These are phyloP conservation scores for Zygnema circumcarinatum DNA, from an alignment of 139 green algal genomes.

Conservation along the genomic window DNA sequence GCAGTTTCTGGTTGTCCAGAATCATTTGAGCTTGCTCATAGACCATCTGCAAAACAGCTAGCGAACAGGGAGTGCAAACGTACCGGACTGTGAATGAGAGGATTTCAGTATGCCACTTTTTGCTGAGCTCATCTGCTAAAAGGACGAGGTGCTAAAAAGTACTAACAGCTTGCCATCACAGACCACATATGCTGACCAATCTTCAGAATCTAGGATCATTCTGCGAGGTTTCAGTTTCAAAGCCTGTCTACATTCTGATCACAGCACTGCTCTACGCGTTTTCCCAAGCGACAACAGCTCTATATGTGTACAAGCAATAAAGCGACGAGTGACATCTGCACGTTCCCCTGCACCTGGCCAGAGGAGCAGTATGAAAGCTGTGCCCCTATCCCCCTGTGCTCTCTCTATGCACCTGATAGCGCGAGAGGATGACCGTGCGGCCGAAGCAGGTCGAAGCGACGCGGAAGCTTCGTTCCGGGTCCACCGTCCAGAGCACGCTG, in stretches of 20 bases:
- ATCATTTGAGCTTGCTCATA: constrained; percentile 79
- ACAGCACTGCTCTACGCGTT: too few species aligned
- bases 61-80: not conserved
- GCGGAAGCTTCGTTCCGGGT: constrained; percentile 47
- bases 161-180: not conserved
- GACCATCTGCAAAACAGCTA: constrained; percentile 17
- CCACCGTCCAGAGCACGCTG: constrained; percentile 90
- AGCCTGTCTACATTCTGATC: too few species aligned
- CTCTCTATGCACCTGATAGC: constrained; percentile 72
- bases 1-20: constrained; percentile 41
- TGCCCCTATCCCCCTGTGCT: too few species aligned
- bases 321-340: too few species aligned
- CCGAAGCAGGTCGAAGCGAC: constrained; percentile 72
- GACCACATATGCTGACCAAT: not conserved
- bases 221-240: too few species aligned
- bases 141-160: not conserved
- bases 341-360: too few species aligned
- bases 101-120: too few species aligned
- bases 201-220: not conserved
- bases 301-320: too few species aligned
- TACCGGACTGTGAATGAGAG: too few species aligned
- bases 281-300: too few species aligned
- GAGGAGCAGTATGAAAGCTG: too few species aligned
- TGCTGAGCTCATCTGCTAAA: not conserved
- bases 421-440: constrained; percentile 76